These are phyloP conservation scores for Chamaenerion angustifolium DNA, from an alignment of 345 rosid genomes.

Conservation along the genomic window DNA sequence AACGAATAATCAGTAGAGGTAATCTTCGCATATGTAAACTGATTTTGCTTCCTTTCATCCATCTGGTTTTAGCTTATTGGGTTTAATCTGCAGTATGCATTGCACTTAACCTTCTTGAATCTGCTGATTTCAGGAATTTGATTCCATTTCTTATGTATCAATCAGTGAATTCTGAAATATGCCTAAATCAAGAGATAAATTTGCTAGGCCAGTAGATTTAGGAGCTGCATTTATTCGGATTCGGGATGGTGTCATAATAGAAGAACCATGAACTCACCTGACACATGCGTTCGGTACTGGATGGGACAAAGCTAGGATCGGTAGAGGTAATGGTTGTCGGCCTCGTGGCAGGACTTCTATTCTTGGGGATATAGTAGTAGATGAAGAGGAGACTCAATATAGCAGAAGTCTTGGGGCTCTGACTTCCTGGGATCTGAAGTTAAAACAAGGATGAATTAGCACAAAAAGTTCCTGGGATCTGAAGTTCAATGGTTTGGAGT, in stretches of 20 bases:
- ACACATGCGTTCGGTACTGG: slow-evolving; percentile 1
- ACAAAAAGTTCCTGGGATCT: too few species aligned
- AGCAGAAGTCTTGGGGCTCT: too few species aligned
- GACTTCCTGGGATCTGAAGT: too few species aligned
- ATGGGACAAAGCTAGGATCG: slow-evolving; percentile 13
- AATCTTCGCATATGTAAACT: too few species aligned
- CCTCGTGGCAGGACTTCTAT: too few species aligned
- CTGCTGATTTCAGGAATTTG: neutral
- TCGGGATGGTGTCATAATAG: slow-evolving; percentile 8
- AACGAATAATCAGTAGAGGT: too few species aligned
- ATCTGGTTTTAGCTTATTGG: too few species aligned
- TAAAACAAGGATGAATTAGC: too few species aligned
- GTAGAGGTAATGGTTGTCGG: slow-evolving; percentile 18
- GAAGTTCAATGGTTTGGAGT: too few species aligned
- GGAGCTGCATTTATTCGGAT: slow-evolving; percentile 23
- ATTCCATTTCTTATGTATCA: neutral
- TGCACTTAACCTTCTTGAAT: too few species aligned
- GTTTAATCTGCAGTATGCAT: neutral
- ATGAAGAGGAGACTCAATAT: neutral
- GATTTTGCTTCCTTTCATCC: too few species aligned
- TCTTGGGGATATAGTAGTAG: neutral
- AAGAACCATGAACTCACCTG: neutral
- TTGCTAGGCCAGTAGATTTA: slow-evolving; percentile 38
- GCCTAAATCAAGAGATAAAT: slow-evolving; percentile 63
- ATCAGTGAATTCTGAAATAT: slow-evolving; percentile 11